Evolutionary conservation across 129 eudicot species (phyloP).

Genomic region (Erigeron canadensis): DNA sequence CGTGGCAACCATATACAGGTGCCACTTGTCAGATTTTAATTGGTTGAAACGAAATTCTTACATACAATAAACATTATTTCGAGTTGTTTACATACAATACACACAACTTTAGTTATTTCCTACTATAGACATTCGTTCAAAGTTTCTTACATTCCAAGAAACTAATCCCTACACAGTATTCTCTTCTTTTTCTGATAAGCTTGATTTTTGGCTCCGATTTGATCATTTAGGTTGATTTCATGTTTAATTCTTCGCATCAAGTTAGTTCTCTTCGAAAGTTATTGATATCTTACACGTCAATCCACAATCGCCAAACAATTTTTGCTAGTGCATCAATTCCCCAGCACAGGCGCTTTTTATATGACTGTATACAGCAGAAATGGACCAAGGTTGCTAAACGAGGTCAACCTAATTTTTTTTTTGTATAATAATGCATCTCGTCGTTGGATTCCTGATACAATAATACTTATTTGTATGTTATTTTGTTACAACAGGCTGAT

Average conservation of each 20-base stretch:
- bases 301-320: conserved; percentile 66
- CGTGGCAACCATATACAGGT: too few species aligned
- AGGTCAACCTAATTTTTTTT: conserved; percentile 5
- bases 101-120: too few species aligned
- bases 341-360: conserved; percentile 75
- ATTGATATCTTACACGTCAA: conserved; percentile 64
- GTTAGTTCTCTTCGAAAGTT: conserved; percentile 70
- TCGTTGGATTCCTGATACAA: conserved; percentile 16
- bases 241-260: conserved; percentile 83
- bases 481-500: conserved; percentile 53
- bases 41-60: too few species aligned
- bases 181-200: not conserved
- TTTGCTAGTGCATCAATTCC: conserved; percentile 98
- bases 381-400: conserved; percentile 88
- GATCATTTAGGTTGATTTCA: conserved; percentile 76
- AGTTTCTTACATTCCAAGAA: too few species aligned
- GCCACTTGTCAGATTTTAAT: too few species aligned
- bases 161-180: too few species aligned
- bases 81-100: too few species aligned
- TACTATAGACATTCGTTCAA: too few species aligned
- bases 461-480: conserved; percentile 6
- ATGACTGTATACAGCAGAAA: conserved; percentile 89
- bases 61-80: too few species aligned
- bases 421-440: not conserved
- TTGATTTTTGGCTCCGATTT: conserved; percentile 3